Evolutionary conservation across 371 early-diverging fungal genomes (phyloP), one percentile per base, ranked within the genome.

Genomic region (Smittium culicis): DNA sequence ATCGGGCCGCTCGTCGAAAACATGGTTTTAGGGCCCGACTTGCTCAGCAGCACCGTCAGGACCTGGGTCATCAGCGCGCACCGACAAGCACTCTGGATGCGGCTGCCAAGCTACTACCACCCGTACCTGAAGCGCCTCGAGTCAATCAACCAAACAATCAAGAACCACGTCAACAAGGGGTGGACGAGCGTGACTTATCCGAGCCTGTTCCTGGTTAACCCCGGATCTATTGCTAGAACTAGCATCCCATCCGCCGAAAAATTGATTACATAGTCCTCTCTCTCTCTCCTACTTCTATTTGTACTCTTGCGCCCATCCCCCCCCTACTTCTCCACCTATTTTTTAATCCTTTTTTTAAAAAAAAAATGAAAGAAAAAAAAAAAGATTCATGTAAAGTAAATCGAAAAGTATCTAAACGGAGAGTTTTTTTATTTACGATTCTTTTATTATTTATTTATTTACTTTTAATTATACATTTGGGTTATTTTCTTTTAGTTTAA

Each of bases 1-100:
- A 93, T 94, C 80, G 97, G 97, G 0, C 94, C 94, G 17, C 74
- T 95, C 17, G 81, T 88, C 30, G 82, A 86, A 73, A 86, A 86
- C 25, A 88, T 88, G 87, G 84, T 93, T 1, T 83, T 94, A 1
- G 85, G 89, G 0, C 80, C 85, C 62, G 76, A 82, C 1, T 77
- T 81, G 0, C 79, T 95, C n/a, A 91, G 91, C 0, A 82, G 86
- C 3, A 80, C 93, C 1, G 92, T 94, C 0, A 80, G 97, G 34
- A 78, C 85, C 2, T 92, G 94, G 0, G 94, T 92, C 1, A 82
- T 92, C 57, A 82, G 86, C 69, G 92, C 86, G 1, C 71, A 77
- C 29, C 56, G 71, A 24, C 56, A 30, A 58, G 66, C 25, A 65
- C 70, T 30, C 28, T 66, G 2, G 67, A 70, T 27, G 69, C 71